A percentile compares a stretch with the other conserved stretches of the same genome.
Conservation (phyloP, 768 basidiomycete genomes). For the Suillus alpinus region DNA sequence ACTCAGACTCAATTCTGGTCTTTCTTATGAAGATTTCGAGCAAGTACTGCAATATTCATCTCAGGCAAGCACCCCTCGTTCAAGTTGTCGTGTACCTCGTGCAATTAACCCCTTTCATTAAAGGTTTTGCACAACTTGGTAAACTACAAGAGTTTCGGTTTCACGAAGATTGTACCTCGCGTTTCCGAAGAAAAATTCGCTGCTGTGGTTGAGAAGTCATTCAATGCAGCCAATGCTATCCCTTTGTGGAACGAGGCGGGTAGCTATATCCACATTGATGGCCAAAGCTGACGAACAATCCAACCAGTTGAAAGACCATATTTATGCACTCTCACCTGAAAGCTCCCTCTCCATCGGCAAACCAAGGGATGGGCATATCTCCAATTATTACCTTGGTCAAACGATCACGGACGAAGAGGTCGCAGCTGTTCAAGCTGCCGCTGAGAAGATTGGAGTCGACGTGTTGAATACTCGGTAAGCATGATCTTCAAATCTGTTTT, state of each 20-base stretch:
- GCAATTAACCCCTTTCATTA: neutral
- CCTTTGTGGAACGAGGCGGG: constrained; percentile 64
- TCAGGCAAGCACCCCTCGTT: constrained; percentile 46
- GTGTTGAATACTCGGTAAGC: constrained; percentile 77
- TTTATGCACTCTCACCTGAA: constrained; percentile 68
- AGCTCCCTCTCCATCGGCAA: constrained; percentile 75
- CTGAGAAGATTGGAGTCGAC: constrained; percentile 74
- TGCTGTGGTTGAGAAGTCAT: constrained; percentile 58
- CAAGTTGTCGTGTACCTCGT: neutral
- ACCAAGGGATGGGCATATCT: constrained; percentile 70
- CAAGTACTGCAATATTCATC: constrained; percentile 67
- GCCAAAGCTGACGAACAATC: neutral
- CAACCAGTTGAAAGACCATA: constrained; percentile 65
- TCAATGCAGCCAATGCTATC: constrained; percentile 51
- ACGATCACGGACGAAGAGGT: constrained; percentile 76
- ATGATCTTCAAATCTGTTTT: neutral
- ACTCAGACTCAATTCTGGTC: constrained; percentile 51
- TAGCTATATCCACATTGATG: constrained; percentile 3
- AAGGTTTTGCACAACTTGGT: constrained; percentile 43
- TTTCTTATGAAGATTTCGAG: constrained; percentile 63
- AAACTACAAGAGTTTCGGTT: constrained; percentile 82
- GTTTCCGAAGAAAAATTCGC: constrained; percentile 59
- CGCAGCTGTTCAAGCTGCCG: constrained; percentile 66
- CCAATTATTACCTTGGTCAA: constrained; percentile 83
- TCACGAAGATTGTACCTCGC: constrained; percentile 83